A percentile compares a stretch with the other conserved stretches of the same genome.
Evolutionary conservation across 2,329 filamentous ascomycete genomes (phyloP).

Genomic region (Fusarium tupiense): DNA sequence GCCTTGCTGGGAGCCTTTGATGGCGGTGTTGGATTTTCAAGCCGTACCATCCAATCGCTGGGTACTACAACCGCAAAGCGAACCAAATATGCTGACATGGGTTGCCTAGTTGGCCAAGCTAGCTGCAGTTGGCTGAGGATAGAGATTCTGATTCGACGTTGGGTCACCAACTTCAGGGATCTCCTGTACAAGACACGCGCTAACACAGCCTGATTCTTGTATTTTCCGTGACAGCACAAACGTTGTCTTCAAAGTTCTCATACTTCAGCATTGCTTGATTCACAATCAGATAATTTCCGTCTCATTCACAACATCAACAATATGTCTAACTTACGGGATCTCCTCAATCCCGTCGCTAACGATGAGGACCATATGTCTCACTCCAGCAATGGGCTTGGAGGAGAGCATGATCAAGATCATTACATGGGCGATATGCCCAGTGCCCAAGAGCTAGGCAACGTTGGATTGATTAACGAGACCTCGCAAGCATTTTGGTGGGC

Average conservation of each 20-base stretch:
- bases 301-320: rapidly evolving
- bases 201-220: constrained; percentile 8
- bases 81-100: not conserved
- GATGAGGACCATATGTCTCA: not conserved
- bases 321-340: not conserved
- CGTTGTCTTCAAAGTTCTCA: not conserved
- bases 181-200: not conserved
- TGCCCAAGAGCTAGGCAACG: too few relatives aligned
- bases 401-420: not conserved
- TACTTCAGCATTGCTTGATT: not conserved
- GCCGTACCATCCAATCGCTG: not conserved
- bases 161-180: not conserved
- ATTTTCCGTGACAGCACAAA: not conserved
- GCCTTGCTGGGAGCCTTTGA: not conserved
- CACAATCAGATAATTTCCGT: not conserved
- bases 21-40: not conserved
- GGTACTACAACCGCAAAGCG: not conserved
- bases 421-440: not conserved
- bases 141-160: not conserved
- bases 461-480: too few relatives aligned
- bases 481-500: too few relatives aligned
- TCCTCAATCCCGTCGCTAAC: not conserved
- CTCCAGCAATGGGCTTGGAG: rapidly evolving
- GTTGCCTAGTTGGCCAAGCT: not conserved
- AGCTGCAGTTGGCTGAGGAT: not conserved